These are phyloP conservation scores for Paracoccidioides lutzii DNA, from an alignment of 2,329 filamentous ascomycete species.

Conservation along the genomic window DNA sequence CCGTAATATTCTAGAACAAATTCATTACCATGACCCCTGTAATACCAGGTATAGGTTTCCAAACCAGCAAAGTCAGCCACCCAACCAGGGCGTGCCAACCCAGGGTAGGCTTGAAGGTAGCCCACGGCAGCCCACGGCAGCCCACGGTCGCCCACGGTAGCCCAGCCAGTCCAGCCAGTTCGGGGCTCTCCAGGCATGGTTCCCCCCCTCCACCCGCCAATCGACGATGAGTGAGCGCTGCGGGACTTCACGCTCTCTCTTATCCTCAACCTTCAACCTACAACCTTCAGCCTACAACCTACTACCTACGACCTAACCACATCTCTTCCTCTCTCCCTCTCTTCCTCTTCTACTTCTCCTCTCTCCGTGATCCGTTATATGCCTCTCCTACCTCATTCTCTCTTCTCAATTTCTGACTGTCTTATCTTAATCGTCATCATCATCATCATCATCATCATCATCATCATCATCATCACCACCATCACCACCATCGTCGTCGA, in stretches of 20 bases:
- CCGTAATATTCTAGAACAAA: constrained; percentile 3
- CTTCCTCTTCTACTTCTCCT: neutral
- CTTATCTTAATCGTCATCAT: neutral
- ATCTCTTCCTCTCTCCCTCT: neutral
- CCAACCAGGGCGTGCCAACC: neutral
- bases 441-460: no score
- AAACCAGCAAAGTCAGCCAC: no score
- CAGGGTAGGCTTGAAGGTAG: neutral
- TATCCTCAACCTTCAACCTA: neutral
- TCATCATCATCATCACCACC: no score
- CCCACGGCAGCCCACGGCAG: no score
- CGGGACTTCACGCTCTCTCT: neutral
- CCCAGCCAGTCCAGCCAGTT: no score
- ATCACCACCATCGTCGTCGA: no score
- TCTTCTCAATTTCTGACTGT: neutral
- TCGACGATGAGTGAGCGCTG: no score
- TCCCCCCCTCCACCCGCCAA: no score
- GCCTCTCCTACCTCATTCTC: neutral
- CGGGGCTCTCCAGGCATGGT: no score
- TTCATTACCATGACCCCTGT: neutral
- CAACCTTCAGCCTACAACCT: neutral
- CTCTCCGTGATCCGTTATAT: neutral
- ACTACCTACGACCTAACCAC: neutral
- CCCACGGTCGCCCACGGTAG: no score
- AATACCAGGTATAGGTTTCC: neutral